Evolutionary conservation across 2,329 filamentous ascomycete genomes (phyloP), one percentile per base, ranked within the genome.

Genomic region (Aspergillus neotritici): DNA sequence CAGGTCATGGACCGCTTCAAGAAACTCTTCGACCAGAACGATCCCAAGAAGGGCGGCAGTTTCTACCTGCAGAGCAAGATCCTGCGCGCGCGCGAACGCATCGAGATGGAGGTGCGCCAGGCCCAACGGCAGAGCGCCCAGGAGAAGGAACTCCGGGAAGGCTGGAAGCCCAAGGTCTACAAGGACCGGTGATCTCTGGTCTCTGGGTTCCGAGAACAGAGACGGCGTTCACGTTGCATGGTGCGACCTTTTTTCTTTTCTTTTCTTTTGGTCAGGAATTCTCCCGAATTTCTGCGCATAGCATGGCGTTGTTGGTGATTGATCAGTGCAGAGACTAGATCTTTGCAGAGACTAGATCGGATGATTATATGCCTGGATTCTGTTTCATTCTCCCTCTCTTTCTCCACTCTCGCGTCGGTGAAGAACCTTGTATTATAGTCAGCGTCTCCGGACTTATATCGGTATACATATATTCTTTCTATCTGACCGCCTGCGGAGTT

Each of bases 11-110:
- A 85, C 56, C 79, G 89, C 41, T 98, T 97, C 77, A 97, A 97
- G 79, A 82, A 84, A 52, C 73, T 98, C 37, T 98, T 96, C 65
- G 93, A 98, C 68, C 74, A 80, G 56, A 98, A 98, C 71, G 87
- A 98, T 53, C 91, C 93, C 9, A 78, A 94, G 68, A 95, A 95
- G 63, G 93, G 93, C 30, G 93, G 93, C 41, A 96, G 89, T 60
- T 98, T 98, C 70, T 98, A 98, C 69, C 76, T 98, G 37, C 93
- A 98, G 71, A 97, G 91, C 76, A 98, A 98, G 73, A 82, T 98
- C 43, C 71, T 97, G 56, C 78, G 93, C 50, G 93, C 93, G 46
- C 80, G 91, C 58, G 91, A 98, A 71, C 77, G 93, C 52, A 85
- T 98, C 70, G 91, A 97, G 73, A 77, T 84, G 58, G 91, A 98